Conservation (phyloP, 495 filamentous ascomycete genomes). For the Xylaria curta region DNA sequence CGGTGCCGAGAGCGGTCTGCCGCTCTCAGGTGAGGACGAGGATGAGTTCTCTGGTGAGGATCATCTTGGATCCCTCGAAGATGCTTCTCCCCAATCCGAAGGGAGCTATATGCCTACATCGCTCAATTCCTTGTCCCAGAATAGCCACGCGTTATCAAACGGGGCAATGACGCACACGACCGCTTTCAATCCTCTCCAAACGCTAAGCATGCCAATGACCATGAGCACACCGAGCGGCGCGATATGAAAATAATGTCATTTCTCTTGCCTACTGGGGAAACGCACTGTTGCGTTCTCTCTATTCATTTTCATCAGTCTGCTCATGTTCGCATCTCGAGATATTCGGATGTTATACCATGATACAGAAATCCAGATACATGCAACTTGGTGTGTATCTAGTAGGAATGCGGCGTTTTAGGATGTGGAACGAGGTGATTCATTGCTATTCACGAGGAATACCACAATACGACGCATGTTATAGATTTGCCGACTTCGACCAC, state of each 20-base stretch:
- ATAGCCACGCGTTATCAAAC: slow-evolving; percentile 37
- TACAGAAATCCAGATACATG: slow-evolving; percentile 31
- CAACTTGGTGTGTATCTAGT: slow-evolving; percentile 12
- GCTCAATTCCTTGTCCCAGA: slow-evolving; percentile 47
- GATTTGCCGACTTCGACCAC: slow-evolving; percentile 27
- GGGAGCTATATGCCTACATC: slow-evolving; percentile 57
- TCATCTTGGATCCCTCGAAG: slow-evolving; percentile 75
- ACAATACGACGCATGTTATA: slow-evolving; percentile 37
- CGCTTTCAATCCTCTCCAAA: slow-evolving; percentile 58
- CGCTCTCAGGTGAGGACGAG: slow-evolving; percentile 74
- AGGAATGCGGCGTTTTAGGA: slow-evolving; percentile 11
- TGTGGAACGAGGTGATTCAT: slow-evolving; percentile 26
- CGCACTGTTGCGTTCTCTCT: background rate
- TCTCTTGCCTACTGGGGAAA: slow-evolving; percentile 10
- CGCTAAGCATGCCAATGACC: slow-evolving; percentile 63
- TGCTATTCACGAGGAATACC: slow-evolving; percentile 37
- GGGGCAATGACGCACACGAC: slow-evolving; percentile 41
- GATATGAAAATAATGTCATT: slow-evolving; percentile 32
- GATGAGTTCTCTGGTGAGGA: slow-evolving; percentile 73
- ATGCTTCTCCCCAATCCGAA: slow-evolving; percentile 72
- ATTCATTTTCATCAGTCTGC: slow-evolving; percentile 17
- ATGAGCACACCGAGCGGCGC: slow-evolving; percentile 50
- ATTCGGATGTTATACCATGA: slow-evolving; percentile 31
- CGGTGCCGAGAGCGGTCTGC: slow-evolving; percentile 71
- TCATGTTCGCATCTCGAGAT: slow-evolving; percentile 29